Conservation (phyloP, 2,329 filamentous ascomycete genomes). For the Pseudogymnoascus sp. region DNA sequence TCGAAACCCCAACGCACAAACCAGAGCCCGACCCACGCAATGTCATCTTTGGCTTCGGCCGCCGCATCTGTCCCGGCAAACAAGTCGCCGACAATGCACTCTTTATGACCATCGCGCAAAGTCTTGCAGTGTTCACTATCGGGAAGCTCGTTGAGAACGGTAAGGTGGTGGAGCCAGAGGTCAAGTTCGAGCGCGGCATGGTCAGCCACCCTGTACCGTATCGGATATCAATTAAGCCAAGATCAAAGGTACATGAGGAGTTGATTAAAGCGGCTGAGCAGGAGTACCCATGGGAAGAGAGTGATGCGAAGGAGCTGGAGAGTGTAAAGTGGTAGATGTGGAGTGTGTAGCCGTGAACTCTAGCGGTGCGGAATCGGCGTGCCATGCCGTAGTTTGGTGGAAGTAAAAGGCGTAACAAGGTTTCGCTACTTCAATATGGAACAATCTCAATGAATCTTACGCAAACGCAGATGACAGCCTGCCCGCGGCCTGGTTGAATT, state of each 20-base stretch:
- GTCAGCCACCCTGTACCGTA: conserved; percentile 34
- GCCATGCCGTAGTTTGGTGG: too few relatives aligned
- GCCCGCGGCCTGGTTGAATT: too few relatives aligned
- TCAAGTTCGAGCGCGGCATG: conserved; percentile 29
- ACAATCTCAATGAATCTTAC: too few relatives aligned
- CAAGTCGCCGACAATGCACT: conserved; percentile 12
- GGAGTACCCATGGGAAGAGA: conserved; percentile 33
- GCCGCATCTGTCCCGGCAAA: conserved; percentile 20
- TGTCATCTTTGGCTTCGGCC: conserved; percentile 12
- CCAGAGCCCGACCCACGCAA: conserved; percentile 27
- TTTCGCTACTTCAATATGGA: too few relatives aligned
- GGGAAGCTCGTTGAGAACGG: conserved; percentile 32
- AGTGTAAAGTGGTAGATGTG: conserved; percentile 12
- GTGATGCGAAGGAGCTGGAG: conserved; percentile 28
- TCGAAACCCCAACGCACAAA: conserved; percentile 27
- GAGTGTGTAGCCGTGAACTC: background rate
- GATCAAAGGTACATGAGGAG: conserved; percentile 27
- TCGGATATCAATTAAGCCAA: conserved; percentile 28
- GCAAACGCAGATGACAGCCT: too few relatives aligned
- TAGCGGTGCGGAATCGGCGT: background rate
- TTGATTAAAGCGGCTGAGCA: conserved; percentile 30
- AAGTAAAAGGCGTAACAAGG: too few relatives aligned
- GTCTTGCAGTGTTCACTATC: conserved; percentile 39
- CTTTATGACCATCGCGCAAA: conserved; percentile 31
- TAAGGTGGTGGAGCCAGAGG: conserved; percentile 27